Conservation (phyloP, 352 stramenopile genomes). For the Pilasporangium apinafurcum region DNA sequence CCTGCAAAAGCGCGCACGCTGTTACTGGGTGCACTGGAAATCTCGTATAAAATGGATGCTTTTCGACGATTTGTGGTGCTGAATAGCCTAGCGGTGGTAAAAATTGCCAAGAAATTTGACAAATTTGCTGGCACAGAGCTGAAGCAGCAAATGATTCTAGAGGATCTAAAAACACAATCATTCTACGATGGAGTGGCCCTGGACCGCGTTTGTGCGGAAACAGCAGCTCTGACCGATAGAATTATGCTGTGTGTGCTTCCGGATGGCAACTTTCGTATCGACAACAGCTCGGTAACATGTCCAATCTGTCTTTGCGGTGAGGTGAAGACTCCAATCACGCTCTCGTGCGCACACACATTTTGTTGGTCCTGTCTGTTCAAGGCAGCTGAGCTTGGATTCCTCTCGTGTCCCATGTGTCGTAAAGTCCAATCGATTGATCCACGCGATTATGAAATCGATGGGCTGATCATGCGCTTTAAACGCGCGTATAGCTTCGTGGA, state of each 20-base stretch:
- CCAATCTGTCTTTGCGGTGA: constrained; percentile 60
- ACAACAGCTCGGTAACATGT: constrained; percentile 35
- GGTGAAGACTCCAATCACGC: constrained; percentile 65
- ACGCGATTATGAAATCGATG: constrained; percentile 76
- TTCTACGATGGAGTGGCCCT: constrained; percentile 62
- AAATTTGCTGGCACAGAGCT: constrained; percentile 25
- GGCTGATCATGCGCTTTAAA: constrained; percentile 71
- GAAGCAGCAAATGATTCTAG: constrained; percentile 28
- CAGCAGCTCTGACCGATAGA: constrained; percentile 42
- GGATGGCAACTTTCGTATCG: constrained; percentile 57
- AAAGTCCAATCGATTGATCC: constrained; percentile 69
- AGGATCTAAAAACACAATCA: constrained; percentile 49
- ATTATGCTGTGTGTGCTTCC: constrained; percentile 70
- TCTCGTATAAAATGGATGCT: constrained; percentile 57
- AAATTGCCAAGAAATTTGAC: constrained; percentile 83
- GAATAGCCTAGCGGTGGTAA: constrained; percentile 73
- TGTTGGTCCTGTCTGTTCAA: constrained; percentile 79
- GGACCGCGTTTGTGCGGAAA: constrained; percentile 43
- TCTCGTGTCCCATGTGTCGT: constrained; percentile 66
- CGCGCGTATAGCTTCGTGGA: constrained; percentile 61
- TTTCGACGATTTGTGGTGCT: constrained; percentile 75
- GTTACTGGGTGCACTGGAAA: constrained; percentile 48
- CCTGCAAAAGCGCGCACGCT: constrained; percentile 40
- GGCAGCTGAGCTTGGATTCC: constrained; percentile 64
- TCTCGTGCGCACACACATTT: constrained; percentile 70